These are phyloP conservation scores for Ceratocystis cacaofunesta DNA, from an alignment of 2,329 filamentous ascomycete genomes.

Conservation along the genomic window DNA sequence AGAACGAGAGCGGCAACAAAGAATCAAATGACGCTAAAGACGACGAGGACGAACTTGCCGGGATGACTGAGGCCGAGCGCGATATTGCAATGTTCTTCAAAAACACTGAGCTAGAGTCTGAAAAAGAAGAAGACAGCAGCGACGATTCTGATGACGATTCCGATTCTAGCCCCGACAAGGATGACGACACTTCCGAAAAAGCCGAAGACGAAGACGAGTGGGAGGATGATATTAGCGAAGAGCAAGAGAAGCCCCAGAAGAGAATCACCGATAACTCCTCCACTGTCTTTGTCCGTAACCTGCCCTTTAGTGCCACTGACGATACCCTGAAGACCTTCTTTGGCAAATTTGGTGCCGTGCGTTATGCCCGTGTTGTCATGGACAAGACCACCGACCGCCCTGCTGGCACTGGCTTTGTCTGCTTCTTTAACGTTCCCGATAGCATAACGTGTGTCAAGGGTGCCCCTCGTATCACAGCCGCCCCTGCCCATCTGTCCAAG, in stretches of 20 bases:
- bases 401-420: constrained; percentile 87
- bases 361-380: constrained; percentile 83
- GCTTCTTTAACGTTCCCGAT: constrained; percentile 67
- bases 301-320: constrained; percentile 79
- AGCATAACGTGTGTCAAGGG: constrained; percentile 60
- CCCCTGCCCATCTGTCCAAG: constrained; percentile 21
- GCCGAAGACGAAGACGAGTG: constrained; percentile 31
- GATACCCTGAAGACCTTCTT: constrained; percentile 76
- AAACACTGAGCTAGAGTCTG: constrained; percentile 42
- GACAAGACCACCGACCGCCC: constrained; percentile 74
- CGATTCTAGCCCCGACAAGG: constrained; percentile 29
- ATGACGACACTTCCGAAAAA: constrained; percentile 31
- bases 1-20: constrained; percentile 26
- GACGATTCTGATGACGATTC: constrained; percentile 31
- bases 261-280: constrained; percentile 48
- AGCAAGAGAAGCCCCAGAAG: constrained; percentile 34
- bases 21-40: constrained; percentile 26
- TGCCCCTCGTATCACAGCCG: constrained; percentile 46
- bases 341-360: constrained; percentile 67
- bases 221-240: constrained; percentile 30
- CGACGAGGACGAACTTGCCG: constrained; percentile 19
- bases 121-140: constrained; percentile 36
- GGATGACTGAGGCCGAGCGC: constrained; percentile 27
- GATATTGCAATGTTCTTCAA: constrained; percentile 39
- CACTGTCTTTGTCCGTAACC: constrained; percentile 83